These are phyloP conservation scores for Tetrapisispora pingtungensis DNA, from an alignment of 805 yeast species.

Conservation along the genomic window DNA sequence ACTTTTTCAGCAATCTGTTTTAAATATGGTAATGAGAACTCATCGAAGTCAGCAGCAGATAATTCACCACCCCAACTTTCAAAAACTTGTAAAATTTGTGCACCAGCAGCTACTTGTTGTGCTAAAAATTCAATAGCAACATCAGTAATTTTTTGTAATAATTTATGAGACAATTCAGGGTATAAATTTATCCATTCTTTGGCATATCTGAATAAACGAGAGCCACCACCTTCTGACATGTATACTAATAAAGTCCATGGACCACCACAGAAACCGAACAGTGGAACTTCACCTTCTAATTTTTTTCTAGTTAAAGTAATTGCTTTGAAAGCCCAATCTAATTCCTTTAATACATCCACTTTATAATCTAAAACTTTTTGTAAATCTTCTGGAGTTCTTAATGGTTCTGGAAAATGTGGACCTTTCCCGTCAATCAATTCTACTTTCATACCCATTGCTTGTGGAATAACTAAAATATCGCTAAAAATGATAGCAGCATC, in stretches of 20 bases:
- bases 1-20: conserved; percentile 61
- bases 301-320: conserved; percentile 82
- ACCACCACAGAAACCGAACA: conserved; percentile 92
- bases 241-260: conserved; percentile 97
- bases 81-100: conserved; percentile 93
- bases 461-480: conserved; percentile 93
- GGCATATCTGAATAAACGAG: conserved; percentile 81
- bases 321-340: conserved; percentile 94
- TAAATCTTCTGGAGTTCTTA: conserved; percentile 65
- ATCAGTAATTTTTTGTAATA: conserved; percentile 72
- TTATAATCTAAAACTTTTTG: conserved; percentile 42
- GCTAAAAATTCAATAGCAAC: conserved; percentile 89
- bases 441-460: conserved; percentile 94
- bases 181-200: conserved; percentile 85
- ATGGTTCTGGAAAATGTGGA: conserved; percentile 83
- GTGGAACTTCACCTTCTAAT: conserved; percentile 82
- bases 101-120: conserved; percentile 93
- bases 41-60: conserved; percentile 79
- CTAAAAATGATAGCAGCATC: conserved; percentile 97
- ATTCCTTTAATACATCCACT: conserved; percentile 63
- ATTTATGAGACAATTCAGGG: conserved; percentile 58
- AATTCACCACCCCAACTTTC: conserved; percentile 98
- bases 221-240: conserved; percentile 97
- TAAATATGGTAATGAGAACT: conserved; percentile 83
- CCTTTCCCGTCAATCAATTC: conserved; percentile 92